Conservation (phyloP, 176 grass and related monocot genomes). For the Secale cereale region DNA sequence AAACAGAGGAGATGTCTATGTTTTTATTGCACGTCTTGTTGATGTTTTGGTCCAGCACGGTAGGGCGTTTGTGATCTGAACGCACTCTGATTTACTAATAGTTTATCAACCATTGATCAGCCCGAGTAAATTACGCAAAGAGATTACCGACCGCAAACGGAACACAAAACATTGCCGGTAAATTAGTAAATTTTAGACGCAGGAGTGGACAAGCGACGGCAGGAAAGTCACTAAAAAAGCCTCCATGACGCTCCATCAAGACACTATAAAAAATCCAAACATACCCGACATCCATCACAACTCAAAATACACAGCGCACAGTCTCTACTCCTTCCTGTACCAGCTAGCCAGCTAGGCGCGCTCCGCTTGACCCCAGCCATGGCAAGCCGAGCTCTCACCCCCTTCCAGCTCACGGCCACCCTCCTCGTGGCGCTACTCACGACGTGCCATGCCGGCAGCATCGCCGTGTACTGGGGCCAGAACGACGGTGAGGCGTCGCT, state of each 20-base stretch:
- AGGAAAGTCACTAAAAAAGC: background rate
- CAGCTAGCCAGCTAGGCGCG: background rate
- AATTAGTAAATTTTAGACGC: constrained; percentile 28
- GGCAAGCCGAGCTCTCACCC: constrained; percentile 6
- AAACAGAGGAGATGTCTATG: no score
- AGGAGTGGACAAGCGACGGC: constrained; percentile 17
- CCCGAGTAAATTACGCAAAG: background rate
- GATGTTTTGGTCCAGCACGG: no score
- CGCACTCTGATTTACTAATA: background rate
- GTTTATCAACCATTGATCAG: background rate
- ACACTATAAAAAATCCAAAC: constrained; percentile 13
- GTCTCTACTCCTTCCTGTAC: background rate
- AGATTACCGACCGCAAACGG: background rate
- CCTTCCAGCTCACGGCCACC: constrained; percentile 1
- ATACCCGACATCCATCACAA: background rate
- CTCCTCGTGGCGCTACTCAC: background rate
- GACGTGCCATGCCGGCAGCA: constrained; percentile 46
- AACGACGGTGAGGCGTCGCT: constrained; percentile 53
- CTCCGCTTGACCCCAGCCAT: background rate
- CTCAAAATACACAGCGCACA: background rate
- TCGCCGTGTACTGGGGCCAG: constrained; percentile 62
- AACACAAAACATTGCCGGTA: constrained; percentile 4
- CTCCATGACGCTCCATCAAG: background rate
- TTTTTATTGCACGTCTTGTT: no score
- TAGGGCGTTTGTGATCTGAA: background rate